Evolutionary conservation across 1,284 basidiomycete species (phyloP), one percentile per base, ranked within the genome.

Genomic region (Sanghuangporus sanghuang): DNA sequence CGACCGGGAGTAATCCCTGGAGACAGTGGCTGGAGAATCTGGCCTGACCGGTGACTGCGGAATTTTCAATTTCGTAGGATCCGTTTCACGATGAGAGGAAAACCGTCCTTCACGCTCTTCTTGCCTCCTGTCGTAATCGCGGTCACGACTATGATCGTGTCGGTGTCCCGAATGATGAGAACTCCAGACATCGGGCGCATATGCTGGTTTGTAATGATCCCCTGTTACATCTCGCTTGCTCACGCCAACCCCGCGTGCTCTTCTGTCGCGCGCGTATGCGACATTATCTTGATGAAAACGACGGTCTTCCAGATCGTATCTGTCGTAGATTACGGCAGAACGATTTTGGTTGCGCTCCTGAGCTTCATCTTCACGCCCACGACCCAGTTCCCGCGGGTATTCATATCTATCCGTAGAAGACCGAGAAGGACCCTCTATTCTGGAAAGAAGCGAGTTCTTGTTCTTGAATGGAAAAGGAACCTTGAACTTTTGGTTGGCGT

Each of bases 391-490:
- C 69, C 67, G 57, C 69, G 73, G 55, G 71, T 67, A 62, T 70
- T 68, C 62, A 57, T 40, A 48, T 39, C 55, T 64, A 35, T 63
- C 48, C 16, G 60, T 56, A 18, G 57, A 38, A 8, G 55, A 53
- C 27, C 42, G 32, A 32, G 35, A 27, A 32, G 50, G 57, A 52
- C 44, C 53, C 21, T 59, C 56, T 6, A 44, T 36, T 11, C 27
- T 42, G n/a, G 65, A 63, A 38, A 32, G 40, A 69, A 70, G 63
- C 3, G 67, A 23, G 0, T 57, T 52, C 67, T 85, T 89, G 71
- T 77, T 82, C 74, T 90, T 91, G 77, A 91, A 91, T 1, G 89
- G 89, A 73, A 89, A 91, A 6, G 85, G 81, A 16, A 90, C 78
- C 68, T 80, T 85, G 35, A 75, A 57, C 69, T 79, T 66, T n/a